Percentiles rank a stretch among this genome's conserved stretches.
phyloP scores from a whole-genome alignment of 805 yeast genomes.

The Candida ipomoeae region DNA sequence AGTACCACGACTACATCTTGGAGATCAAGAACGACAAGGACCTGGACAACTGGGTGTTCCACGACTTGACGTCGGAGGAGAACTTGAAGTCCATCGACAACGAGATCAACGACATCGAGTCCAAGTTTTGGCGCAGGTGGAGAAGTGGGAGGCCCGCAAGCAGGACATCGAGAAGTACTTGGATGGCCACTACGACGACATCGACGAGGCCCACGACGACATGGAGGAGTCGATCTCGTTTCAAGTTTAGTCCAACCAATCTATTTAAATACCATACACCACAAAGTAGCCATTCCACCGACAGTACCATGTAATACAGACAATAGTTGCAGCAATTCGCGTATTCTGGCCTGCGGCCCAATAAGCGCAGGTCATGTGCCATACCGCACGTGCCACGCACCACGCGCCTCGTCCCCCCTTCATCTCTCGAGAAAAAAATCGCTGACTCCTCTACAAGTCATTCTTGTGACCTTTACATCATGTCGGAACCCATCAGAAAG shows the following conservation, averaged over 20 bases:
- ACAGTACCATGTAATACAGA: not conserved
- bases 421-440: constrained; percentile 8
- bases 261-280: too few relatives aligned
- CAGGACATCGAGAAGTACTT: constrained; percentile 50
- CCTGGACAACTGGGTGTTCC: constrained; percentile 39
- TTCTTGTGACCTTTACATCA: constrained; percentile 20
- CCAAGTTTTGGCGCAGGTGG: constrained; percentile 59
- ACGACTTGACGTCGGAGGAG: constrained; percentile 61
- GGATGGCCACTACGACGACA: constrained; percentile 34
- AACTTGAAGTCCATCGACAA: constrained; percentile 66
- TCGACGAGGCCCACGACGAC: constrained; percentile 10
- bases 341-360: not conserved
- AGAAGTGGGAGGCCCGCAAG: constrained; percentile 57
- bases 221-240: constrained; percentile 9
- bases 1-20: constrained; percentile 75
- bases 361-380: not conserved
- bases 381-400: constrained; percentile 6
- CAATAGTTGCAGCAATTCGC: not conserved
- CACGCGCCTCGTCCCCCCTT: constrained; percentile 4
- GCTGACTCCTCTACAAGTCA: not conserved
- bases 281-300: too few relatives aligned
- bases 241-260: constrained; percentile 6
- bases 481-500: constrained; percentile 88
- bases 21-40: constrained; percentile 57
- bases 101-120: constrained; percentile 66